Percentiles rank a stretch among this genome's conserved stretches.
Conservation (phyloP, 345 rosid species). For the Cardiospermum halicacabum region DNA sequence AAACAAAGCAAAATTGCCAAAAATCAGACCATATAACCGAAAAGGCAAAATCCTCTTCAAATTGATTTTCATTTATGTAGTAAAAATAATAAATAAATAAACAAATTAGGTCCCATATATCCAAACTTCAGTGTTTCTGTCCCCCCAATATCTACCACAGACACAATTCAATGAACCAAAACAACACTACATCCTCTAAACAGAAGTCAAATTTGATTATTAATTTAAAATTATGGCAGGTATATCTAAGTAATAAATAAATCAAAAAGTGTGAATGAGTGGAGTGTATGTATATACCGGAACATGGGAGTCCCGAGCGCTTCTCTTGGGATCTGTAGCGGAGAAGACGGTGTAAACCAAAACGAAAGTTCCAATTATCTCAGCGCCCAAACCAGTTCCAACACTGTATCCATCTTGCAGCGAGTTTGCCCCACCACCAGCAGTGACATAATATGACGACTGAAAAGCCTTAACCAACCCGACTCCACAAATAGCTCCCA, state of each 20-base stretch:
- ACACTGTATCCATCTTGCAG: conserved; percentile 46
- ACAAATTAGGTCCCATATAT: conserved; percentile 2
- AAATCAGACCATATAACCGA: too few relatives aligned
- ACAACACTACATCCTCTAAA: too few relatives aligned
- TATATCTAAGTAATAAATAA: too few relatives aligned
- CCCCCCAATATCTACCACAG: neutral
- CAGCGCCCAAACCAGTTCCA: conserved; percentile 66
- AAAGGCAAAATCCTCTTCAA: conserved; percentile 3
- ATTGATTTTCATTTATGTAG: neutral
- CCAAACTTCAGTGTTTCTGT: neutral
- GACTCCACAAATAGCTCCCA: conserved; percentile 81
- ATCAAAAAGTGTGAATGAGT: too few relatives aligned
- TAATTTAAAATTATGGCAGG: too few relatives aligned
- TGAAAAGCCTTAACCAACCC: conserved; percentile 76
- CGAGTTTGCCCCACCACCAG: conserved; percentile 73
- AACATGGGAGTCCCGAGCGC: conserved; percentile 82
- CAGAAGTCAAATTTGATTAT: too few relatives aligned
- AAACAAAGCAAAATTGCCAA: neutral
- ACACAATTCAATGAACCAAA: too few relatives aligned
- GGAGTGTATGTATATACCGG: conserved; percentile 43
- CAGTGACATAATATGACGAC: conserved; percentile 33
- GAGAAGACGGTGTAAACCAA: conserved; percentile 90
- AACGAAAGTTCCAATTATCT: conserved; percentile 83
- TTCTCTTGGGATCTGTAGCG: conserved; percentile 83
- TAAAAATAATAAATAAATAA: neutral